A percentile compares a stretch with the other conserved stretches of the same genome.
Evolutionary conservation across 2,329 filamentous ascomycete species (phyloP).

Genomic region (Aschersonia sp.): DNA sequence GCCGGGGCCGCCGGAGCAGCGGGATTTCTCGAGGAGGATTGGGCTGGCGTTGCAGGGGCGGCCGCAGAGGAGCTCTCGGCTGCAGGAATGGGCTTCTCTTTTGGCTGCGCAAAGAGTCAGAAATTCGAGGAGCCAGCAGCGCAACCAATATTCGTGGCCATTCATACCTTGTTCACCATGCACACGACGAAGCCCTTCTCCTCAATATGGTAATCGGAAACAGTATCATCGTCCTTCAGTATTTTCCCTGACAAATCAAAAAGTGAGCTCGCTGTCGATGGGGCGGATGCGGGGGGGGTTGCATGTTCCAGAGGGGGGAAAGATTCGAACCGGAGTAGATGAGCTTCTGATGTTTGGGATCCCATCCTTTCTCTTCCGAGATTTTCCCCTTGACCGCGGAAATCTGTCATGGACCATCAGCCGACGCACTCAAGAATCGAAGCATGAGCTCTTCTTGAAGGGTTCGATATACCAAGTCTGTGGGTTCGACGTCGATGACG

Average conservation of each 20-base stretch:
- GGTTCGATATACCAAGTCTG: conserved; percentile 60
- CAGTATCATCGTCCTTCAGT: conserved; percentile 90
- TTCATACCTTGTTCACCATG: conserved; percentile 83
- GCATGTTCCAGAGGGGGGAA: conserved; percentile 3
- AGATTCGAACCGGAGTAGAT: conserved; percentile 78
- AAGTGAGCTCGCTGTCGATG: conserved; percentile 6
- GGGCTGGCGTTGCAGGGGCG: conserved; percentile 41
- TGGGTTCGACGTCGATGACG: conserved; percentile 83
- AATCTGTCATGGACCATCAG: conserved; percentile 40
- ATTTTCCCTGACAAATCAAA: conserved; percentile 62
- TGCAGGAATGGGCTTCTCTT: conserved; percentile 47
- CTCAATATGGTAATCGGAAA: conserved; percentile 95
- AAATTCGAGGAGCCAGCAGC: background rate
- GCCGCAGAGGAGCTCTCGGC: conserved; percentile 46
- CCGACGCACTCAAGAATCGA: conserved; percentile 4
- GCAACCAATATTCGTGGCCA: background rate
- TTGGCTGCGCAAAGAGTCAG: conserved; percentile 15
- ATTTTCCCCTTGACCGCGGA: conserved; percentile 88
- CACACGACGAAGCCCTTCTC: conserved; percentile 99
- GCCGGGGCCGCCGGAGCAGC: conserved; percentile 31
- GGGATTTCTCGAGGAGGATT: conserved; percentile 43
- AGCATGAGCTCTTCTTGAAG: conserved; percentile 3
- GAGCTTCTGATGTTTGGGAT: conserved; percentile 78
- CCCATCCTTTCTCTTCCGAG: conserved; percentile 84
- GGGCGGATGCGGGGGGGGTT: background rate